A percentile compares a stretch with the other conserved stretches of the same genome.
phyloP scores from a whole-genome alignment of 352 stramenopile species.

The Phytophthora niederhauseri region DNA sequence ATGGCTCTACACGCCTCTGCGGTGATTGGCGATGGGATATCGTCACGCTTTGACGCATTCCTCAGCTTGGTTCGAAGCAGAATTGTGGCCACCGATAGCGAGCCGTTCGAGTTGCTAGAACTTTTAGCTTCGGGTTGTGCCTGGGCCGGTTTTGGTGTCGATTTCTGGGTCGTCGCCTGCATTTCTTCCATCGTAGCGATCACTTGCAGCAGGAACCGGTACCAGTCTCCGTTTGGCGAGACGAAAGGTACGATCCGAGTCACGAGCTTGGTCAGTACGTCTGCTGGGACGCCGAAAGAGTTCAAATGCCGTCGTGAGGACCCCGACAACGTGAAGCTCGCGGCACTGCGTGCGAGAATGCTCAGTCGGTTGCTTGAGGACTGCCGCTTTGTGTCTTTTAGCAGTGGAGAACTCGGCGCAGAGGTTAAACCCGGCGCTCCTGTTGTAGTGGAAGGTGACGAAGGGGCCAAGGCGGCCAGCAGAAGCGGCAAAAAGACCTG shows the following conservation, averaged over 20 bases:
- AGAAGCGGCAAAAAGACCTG: conserved; percentile 45
- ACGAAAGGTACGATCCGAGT: conserved; percentile 28
- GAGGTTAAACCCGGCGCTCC: not conserved
- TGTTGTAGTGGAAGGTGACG: not conserved
- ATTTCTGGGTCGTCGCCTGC: conserved; percentile 1
- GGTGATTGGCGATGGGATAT: not conserved
- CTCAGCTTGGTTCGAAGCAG: conserved; percentile 29
- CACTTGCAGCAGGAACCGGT: conserved; percentile 35
- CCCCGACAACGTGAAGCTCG: conserved; percentile 5
- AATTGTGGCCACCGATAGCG: conserved; percentile 24
- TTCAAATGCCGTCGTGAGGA: conserved; percentile 13
- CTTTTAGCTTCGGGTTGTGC: not conserved
- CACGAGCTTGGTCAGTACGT: conserved; percentile 24
- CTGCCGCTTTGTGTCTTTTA: conserved; percentile 13
- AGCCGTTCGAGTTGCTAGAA: not conserved
- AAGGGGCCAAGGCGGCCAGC: conserved; percentile 8
- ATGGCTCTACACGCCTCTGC: conserved; percentile 5
- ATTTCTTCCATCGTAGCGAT: conserved; percentile 20
- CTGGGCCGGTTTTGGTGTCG: not conserved
- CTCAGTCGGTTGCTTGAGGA: conserved; percentile 13
- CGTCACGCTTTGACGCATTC: not conserved
- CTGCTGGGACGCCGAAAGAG: conserved; percentile 7
- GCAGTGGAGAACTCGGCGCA: not conserved
- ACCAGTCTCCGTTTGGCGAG: conserved; percentile 26
- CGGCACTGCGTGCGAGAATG: conserved; percentile 8